Evolutionary conservation across 2,329 filamentous ascomycete genomes (phyloP).

Genomic region (Neopestalotiopsis rosae): DNA sequence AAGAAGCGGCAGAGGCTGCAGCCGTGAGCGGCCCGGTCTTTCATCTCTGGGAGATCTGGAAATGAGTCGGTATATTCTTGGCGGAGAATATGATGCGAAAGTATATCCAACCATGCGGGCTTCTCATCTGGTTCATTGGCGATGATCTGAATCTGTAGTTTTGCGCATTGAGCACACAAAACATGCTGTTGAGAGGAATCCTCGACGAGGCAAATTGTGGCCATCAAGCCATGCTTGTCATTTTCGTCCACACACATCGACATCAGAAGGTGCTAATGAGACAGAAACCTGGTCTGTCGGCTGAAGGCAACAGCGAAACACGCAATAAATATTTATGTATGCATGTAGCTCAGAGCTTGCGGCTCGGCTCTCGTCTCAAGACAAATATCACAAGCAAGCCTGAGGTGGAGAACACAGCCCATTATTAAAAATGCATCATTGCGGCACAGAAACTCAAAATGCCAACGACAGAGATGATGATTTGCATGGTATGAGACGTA

Average conservation of each 20-base stretch:
- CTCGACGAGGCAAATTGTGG: not conserved
- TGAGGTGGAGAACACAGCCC: not conserved
- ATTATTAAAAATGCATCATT: not conserved
- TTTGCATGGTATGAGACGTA: no score
- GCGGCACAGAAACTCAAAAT: not conserved
- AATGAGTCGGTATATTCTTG: not conserved
- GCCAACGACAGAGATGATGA: no score
- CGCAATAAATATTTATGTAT: not conserved
- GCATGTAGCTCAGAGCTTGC: not conserved
- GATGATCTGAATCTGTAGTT: not conserved
- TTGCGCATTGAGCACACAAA: not conserved
- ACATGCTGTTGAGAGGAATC: not conserved
- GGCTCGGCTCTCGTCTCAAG: not conserved
- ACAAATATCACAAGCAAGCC: not conserved
- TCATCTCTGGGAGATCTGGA: not conserved
- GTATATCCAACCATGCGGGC: not conserved
- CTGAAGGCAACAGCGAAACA: not conserved
- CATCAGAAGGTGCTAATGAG: not conserved
- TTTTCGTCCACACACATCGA: not conserved
- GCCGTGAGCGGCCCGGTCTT: not conserved
- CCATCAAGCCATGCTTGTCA: conserved; percentile 2
- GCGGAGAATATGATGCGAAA: not conserved
- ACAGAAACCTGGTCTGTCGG: not conserved
- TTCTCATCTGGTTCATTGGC: not conserved
- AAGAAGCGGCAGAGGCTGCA: not conserved